A percentile compares a stretch with the other conserved stretches of the same genome.
Conservation (phyloP, 371 early-diverging fungal genomes). For the Mortierella sp. region DNA sequence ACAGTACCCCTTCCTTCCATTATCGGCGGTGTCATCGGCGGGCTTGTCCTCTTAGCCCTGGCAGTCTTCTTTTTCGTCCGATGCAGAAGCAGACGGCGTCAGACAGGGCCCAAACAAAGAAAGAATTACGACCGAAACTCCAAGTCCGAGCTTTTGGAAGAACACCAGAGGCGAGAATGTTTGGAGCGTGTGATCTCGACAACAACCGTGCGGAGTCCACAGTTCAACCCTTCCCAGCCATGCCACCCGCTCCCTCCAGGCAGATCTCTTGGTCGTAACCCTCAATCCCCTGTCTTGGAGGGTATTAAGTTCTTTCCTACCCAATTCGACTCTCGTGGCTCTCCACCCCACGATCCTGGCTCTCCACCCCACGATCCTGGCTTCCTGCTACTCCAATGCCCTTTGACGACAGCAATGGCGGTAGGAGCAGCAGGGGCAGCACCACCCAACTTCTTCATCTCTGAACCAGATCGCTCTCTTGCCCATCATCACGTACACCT, state of each 20-base stretch:
- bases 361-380: not conserved
- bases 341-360: not conserved
- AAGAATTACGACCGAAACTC: not conserved
- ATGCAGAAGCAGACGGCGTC: not conserved
- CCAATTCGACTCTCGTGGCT: not conserved
- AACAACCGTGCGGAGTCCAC: not conserved
- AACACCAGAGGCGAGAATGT: not conserved
- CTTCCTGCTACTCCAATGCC: not conserved
- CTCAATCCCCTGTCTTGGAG: not conserved
- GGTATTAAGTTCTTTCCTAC: not conserved
- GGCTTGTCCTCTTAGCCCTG: not conserved
- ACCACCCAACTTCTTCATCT: not conserved
- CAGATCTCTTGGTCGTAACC: not conserved
- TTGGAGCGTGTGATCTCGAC: not conserved
- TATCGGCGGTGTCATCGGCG: not conserved
- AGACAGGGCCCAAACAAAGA: not conserved
- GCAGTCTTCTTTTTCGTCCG: not conserved
- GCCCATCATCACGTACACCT: not conserved
- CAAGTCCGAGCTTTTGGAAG: not conserved
- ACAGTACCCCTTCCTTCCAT: not conserved
- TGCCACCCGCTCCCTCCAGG: not conserved
- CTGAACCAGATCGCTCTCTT: not conserved
- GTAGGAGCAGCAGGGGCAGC: not conserved
- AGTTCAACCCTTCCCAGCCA: not conserved
- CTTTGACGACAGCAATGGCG: not conserved